A percentile compares a stretch with the other conserved stretches of the same genome.
Conservation (phyloP, 1,284 basidiomycete genomes). For the Volvariella volvacea region DNA sequence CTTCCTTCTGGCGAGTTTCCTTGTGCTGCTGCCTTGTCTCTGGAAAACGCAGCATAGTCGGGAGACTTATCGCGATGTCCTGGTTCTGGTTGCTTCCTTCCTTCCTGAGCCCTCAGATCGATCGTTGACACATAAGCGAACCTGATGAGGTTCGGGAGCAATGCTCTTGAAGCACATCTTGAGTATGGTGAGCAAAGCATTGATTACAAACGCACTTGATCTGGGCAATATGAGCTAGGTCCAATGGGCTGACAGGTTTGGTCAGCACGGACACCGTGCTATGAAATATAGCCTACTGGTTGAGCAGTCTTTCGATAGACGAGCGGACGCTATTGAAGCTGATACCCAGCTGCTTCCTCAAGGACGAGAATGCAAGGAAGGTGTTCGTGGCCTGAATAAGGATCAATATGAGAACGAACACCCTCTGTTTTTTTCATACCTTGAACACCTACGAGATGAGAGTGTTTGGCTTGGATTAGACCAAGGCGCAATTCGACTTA, state of each 20-base stretch:
- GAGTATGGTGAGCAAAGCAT: conserved; percentile 6
- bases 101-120: conserved; percentile 54
- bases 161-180: conserved; percentile 45
- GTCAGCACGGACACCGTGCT: conserved; percentile 1
- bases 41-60: conserved; percentile 23
- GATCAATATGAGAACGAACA: conserved; percentile 1
- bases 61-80: conserved; percentile 28
- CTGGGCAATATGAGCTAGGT: conserved; percentile 74
- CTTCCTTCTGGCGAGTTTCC: conserved; percentile 27
- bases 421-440: conserved; percentile 19
- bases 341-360: conserved; percentile 75
- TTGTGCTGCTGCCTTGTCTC: conserved; percentile 10
- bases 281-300: conserved; percentile 40
- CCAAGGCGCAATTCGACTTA: no score
- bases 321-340: conserved; percentile 73
- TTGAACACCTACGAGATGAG: conserved; percentile 21
- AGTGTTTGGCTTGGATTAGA: no score
- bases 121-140: conserved; percentile 78
- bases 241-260: conserved; percentile 55
- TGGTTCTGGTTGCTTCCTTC: conserved; percentile 15
- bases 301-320: conserved; percentile 75
- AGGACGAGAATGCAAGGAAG: conserved; percentile 83
- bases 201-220: conserved; percentile 57
- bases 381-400: conserved; percentile 73
- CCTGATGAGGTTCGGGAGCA: conserved; percentile 75